Evolutionary conservation across 2,329 filamentous ascomycete species (phyloP).

Genomic region (Camptophora hylomeconis): DNA sequence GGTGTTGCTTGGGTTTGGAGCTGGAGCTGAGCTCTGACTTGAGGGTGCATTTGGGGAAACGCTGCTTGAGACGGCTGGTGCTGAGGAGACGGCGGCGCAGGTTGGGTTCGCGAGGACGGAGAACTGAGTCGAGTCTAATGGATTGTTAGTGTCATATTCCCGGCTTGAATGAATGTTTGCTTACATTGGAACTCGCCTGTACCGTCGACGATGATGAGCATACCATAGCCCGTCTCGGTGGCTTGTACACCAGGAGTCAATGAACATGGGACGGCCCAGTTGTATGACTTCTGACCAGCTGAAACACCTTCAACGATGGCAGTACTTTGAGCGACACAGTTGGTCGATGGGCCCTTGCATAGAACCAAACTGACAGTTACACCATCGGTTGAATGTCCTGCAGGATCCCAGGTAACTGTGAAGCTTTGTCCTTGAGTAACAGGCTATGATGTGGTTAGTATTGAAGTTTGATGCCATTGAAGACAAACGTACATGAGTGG

Average conservation of each 20-base stretch:
- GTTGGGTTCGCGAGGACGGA: conserved; percentile 11
- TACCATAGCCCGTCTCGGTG: conserved; percentile 16
- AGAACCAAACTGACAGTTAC: conserved; percentile 17
- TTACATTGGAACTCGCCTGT: conserved; percentile 18
- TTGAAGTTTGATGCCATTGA: neutral
- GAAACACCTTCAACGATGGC: conserved; percentile 15
- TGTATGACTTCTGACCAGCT: conserved; percentile 11
- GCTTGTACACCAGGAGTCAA: conserved; percentile 10
- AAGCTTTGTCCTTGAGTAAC: conserved; percentile 16
- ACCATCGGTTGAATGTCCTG: conserved; percentile 9
- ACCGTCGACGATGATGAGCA: conserved; percentile 18
- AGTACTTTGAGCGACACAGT: conserved; percentile 11
- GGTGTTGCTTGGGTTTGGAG: no score
- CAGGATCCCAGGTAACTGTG: conserved; percentile 15
- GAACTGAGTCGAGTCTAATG: conserved; percentile 17
- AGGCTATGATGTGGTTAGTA: conserved; percentile 5
- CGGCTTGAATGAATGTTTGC: neutral
- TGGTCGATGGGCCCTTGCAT: conserved; percentile 15
- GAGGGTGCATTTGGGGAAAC: no score
- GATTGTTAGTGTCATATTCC: neutral
- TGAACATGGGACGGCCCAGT: conserved; percentile 15
- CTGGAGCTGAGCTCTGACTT: no score
- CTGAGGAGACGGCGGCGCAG: conserved; percentile 5
- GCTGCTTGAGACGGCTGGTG: conserved; percentile 3
- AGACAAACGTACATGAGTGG: conserved; percentile 6